Evolutionary conservation across 192 early-diverging fungal species (phyloP), one percentile per base, ranked within the genome.

Genomic region (Coemansia sp.): DNA sequence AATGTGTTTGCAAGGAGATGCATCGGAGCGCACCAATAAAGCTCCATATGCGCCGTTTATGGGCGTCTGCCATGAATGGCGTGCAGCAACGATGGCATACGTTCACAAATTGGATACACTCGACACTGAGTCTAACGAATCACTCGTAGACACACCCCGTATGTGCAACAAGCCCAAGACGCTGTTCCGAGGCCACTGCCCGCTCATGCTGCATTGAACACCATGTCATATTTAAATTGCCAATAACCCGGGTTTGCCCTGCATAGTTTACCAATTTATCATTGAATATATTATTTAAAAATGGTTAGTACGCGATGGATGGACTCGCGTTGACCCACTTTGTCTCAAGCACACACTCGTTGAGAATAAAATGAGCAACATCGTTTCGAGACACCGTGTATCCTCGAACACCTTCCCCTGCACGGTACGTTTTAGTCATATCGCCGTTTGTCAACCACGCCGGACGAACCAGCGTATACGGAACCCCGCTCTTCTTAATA

Each of bases 301-400:
- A 5, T 19, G 24, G 0, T 22, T 60, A 75, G 60, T 75, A 71
- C 0, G 74, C 65, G 6, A 76, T 53, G 15, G 50, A 60, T 8
- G 65, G 68, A 15, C 68, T 70, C 19, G 50, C 65, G 50, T 76
- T 75, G 38, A 56, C 25, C 63, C 66, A 83, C 37, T 63, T 69
- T 37, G 62, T 39, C 22, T 61, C 65, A n/a, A 65, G 39, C 25
- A 84, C 58, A 50, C 79, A 81, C 62, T 76, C 61, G 39, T 75
- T 54, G 23, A 82, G 69, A 2, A 84, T 45, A 60, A 84, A 82
- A 47, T 82, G 67, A 2, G 76, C 83, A 9, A 84, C 73, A 53
- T 84, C 83, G 22, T 49, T 60, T 37, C 81, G 65, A 47, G 83
- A 79, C n/a, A 84, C 49, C 2, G 72, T 79, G 63, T 84, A 84